Evolutionary conservation across 1,284 basidiomycete genomes (phyloP).

Genomic region (Trametes versicolor): DNA sequence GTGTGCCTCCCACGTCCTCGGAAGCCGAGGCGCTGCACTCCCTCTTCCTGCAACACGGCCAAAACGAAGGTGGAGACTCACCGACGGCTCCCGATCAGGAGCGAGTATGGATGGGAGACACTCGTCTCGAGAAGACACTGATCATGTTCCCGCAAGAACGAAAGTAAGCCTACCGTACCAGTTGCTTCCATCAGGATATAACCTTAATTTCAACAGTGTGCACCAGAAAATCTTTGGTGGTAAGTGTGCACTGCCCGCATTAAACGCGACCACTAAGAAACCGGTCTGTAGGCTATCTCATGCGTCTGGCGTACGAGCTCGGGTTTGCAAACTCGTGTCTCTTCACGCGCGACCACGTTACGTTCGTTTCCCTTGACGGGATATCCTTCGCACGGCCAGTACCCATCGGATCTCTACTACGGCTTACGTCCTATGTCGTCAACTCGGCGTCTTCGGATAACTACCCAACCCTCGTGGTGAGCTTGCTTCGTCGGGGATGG

Average conservation of each 20-base stretch:
- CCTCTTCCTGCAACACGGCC: constrained; percentile 69
- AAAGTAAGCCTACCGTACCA: constrained; percentile 59
- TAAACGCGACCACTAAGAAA: no score
- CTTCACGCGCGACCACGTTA: constrained; percentile 74
- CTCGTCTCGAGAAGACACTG: constrained; percentile 71
- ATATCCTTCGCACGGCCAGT: constrained; percentile 86
- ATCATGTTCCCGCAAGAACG: constrained; percentile 89
- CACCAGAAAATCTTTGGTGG: constrained; percentile 87
- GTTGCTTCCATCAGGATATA: background rate
- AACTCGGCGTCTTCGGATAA: constrained; percentile 57
- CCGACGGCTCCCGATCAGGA: constrained; percentile 43
- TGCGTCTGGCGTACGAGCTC: constrained; percentile 80
- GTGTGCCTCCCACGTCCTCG: constrained; percentile 74
- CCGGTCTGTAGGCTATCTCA: constrained; percentile 59
- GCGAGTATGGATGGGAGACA: constrained; percentile 74
- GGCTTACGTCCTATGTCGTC: constrained; percentile 74
- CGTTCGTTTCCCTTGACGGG: constrained; percentile 81
- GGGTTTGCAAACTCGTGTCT: constrained; percentile 79
- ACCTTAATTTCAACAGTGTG: constrained; percentile 53
- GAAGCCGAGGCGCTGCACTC: constrained; percentile 77
- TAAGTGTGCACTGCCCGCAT: constrained; percentile 35
- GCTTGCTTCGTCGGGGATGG: constrained; percentile 32
- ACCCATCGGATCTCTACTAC: constrained; percentile 82
- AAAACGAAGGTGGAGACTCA: constrained; percentile 34
- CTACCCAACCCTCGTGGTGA: constrained; percentile 62